A percentile compares a stretch with the other conserved stretches of the same genome.
Evolutionary conservation across 139 green algal genomes (phyloP).

Genomic region (Asterochloris sp.): DNA sequence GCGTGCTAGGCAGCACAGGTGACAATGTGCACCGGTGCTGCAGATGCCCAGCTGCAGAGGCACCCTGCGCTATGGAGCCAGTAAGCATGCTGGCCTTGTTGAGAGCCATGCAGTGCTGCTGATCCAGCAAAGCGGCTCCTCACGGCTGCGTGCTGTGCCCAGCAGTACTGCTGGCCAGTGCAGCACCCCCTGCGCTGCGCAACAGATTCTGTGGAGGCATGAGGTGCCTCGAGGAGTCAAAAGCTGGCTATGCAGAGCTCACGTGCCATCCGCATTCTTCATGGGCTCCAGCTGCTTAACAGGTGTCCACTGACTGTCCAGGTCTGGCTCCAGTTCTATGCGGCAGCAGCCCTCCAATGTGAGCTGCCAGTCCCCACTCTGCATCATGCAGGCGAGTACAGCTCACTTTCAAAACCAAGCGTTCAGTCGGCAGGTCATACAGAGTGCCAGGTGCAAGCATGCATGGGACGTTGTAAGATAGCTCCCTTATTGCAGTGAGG

Average conservation of each 20-base stretch:
- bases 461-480: background rate
- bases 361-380: conserved; percentile 44
- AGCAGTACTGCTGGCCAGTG: no score
- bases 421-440: background rate
- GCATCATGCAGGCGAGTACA: conserved; percentile 2
- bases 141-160: no score
- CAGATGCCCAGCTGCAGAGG: no score
- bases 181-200: no score
- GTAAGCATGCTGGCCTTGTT: no score
- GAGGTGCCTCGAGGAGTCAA: background rate
- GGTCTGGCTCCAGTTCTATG: conserved; percentile 6
- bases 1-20: no score
- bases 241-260: background rate
- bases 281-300: conserved; percentile 3
- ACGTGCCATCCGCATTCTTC: background rate
- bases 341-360: conserved; percentile 45
- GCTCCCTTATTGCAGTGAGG: no score
- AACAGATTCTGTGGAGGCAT: background rate
- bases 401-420: background rate
- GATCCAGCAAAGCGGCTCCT: no score
- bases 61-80: no score
- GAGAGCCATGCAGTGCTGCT: no score
- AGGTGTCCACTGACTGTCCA: background rate
- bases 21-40: no score
- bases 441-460: background rate